These are phyloP conservation scores for Pyrenochaeta sp. DNA, from an alignment of 2,329 filamentous ascomycete genomes.

Conservation along the genomic window DNA sequence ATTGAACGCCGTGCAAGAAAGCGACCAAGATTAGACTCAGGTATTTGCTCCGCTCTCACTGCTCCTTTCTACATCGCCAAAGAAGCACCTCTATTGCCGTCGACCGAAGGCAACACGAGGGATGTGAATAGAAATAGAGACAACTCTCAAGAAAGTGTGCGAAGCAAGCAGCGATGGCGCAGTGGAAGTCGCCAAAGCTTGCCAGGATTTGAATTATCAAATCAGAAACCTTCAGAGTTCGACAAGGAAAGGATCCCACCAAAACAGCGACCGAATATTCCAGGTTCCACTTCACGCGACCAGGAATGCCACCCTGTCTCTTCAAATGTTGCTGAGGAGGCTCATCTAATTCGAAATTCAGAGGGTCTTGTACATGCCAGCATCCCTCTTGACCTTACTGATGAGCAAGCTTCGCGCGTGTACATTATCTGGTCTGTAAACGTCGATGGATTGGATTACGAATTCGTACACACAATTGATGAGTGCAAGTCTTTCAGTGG, in stretches of 20 bases:
- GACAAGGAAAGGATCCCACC: background rate
- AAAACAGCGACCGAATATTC: background rate
- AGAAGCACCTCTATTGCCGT: background rate
- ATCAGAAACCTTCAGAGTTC: background rate
- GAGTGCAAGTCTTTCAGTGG: constrained; percentile 15
- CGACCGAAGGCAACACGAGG: no score
- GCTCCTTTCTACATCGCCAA: background rate
- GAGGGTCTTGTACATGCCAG: background rate
- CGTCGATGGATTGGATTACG: constrained; percentile 9
- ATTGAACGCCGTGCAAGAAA: background rate
- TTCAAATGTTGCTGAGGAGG: background rate
- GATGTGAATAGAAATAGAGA: background rate
- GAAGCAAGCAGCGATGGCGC: background rate
- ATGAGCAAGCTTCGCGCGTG: constrained; percentile 14
- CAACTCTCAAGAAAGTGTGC: background rate
- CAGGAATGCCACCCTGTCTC: background rate
- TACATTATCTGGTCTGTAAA: constrained; percentile 15
- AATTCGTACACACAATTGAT: constrained; percentile 9
- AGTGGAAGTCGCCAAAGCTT: background rate
- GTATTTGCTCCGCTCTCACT: background rate
- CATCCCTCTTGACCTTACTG: constrained; percentile 7
- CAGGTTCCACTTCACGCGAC: background rate
- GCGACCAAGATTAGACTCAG: background rate
- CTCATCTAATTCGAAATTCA: background rate
- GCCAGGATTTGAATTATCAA: no score